A percentile compares a stretch with the other conserved stretches of the same genome.
phyloP scores from a whole-genome alignment of 164 flowering plant genomes.

The Chloranthus sessilifolius region DNA sequence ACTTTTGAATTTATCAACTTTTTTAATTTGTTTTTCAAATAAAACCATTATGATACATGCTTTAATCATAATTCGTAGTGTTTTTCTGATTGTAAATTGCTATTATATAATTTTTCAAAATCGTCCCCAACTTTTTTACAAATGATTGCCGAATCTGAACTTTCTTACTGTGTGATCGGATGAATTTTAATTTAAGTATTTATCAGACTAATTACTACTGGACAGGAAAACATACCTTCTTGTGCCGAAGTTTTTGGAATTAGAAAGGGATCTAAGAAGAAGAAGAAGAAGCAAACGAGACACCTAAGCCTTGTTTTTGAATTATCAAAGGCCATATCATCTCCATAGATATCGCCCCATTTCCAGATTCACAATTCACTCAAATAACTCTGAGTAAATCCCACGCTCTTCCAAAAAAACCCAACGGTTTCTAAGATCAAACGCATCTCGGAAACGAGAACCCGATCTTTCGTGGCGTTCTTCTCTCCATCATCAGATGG shows the following conservation, averaged over 20 bases:
- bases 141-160: no score
- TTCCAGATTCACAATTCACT: slow-evolving; percentile 16
- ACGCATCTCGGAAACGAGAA: background rate
- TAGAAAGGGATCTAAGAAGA: slow-evolving; percentile 9
- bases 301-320: slow-evolving; percentile 18
- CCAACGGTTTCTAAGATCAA: background rate
- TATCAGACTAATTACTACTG: background rate
- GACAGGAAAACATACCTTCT: slow-evolving; percentile 34
- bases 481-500: no score
- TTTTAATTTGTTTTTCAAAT: no score
- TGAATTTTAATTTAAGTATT: background rate
- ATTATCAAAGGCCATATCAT: slow-evolving; percentile 38
- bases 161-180: no score
- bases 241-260: slow-evolving; percentile 29
- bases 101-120: no score
- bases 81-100: no score
- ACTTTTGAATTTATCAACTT: no score
- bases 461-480: no score
- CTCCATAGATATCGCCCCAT: slow-evolving; percentile 29
- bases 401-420: background rate
- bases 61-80: no score
- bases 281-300: slow-evolving; percentile 26
- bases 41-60: no score
- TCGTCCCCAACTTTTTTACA: no score
- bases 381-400: background rate